Base-by-base conservation (phyloP, 2,329 filamentous ascomycete genomes). In the Penicillium brasilianum region DNA sequence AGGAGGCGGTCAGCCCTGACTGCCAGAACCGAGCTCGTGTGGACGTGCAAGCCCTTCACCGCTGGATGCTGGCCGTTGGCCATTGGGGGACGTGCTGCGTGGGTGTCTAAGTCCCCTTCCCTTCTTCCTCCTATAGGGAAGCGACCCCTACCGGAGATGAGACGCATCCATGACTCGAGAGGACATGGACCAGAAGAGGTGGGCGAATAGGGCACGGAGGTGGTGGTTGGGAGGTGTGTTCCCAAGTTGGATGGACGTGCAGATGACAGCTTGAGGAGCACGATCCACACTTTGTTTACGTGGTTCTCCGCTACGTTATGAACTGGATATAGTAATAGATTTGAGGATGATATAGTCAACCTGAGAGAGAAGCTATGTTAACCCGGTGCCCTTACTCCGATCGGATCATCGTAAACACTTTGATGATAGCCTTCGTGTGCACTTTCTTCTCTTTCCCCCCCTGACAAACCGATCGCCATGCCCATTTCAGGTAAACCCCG, bases 1-100 rank as follows among this genome's bases (percentile, higher is more conserved):
- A 71, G 68, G 65, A 66, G 62, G 71, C 71, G 71, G 71, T 74
- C 70, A 72, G 66, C 57, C 34, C 34, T 51, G 49, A 37, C 11
- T 57, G 46, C 65, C 61, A 52, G 58, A 52, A 44, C 51, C 34
- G 59, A 60, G 61, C 62, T 64, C 59, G 62, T 49, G 49, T 48
- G 44, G 44, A 50, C 30, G 48, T 50, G 48, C 48, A 34, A 50
- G 30, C 52, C 58, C 60, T 65, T 64, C 65, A 65, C 67, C 69
- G 65, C 66, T 67, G 64, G 58, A 63, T 59, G 59, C 59, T 61
- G 60, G 62, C 60, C 7, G 16, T 43, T 22, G 39, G 6, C 6
- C 6, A 6, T 28, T 28, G 25, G 60, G 28, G 51, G 41, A 58
- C 63, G 61, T 54, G 41, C 67, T 68, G 63, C 60, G 65, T 69